Evolutionary conservation across 768 basidiomycete species (phyloP).

Genomic region (Mycena pura): DNA sequence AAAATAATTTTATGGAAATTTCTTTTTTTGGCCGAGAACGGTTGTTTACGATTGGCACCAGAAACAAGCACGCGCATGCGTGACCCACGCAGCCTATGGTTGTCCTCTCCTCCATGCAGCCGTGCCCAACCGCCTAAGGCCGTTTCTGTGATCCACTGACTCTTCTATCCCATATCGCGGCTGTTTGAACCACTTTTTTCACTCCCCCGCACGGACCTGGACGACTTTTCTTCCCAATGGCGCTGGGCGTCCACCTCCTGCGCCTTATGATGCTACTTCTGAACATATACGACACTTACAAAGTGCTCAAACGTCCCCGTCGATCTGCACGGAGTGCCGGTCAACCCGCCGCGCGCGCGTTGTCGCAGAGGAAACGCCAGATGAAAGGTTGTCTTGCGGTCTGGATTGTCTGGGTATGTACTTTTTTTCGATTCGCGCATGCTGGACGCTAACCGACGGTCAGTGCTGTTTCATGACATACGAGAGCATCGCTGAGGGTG

Average conservation of each 20-base stretch:
- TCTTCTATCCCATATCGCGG: too few species aligned
- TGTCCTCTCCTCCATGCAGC: neutral
- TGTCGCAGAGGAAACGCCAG: slow-evolving; percentile 79
- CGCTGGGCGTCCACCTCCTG: slow-evolving; percentile 69
- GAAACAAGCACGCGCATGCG: neutral
- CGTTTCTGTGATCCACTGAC: too few species aligned
- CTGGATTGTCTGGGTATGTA: slow-evolving; percentile 85
- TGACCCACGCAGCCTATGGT: slow-evolving; percentile 5
- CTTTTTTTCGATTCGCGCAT: too few species aligned
- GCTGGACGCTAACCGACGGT: too few species aligned
- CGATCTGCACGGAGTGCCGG: slow-evolving; percentile 61
- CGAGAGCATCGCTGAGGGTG: slow-evolving; percentile 68
- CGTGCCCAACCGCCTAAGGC: too few species aligned
- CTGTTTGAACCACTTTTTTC: too few species aligned
- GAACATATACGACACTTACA: slow-evolving; percentile 86
- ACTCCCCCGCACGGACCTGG: too few species aligned
- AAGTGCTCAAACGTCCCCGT: slow-evolving; percentile 74
- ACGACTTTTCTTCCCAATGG: too few species aligned
- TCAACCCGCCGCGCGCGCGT: slow-evolving; percentile 67
- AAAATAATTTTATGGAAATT: too few species aligned
- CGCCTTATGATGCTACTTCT: slow-evolving; percentile 75
- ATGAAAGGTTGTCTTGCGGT: slow-evolving; percentile 86
- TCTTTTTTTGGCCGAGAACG: neutral
- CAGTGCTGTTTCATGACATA: slow-evolving; percentile 76
- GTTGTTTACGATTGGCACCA: neutral